Percentiles rank a stretch among this genome's conserved stretches.
Conservation (phyloP, 768 basidiomycete genomes). For the Postia placenta region DNA sequence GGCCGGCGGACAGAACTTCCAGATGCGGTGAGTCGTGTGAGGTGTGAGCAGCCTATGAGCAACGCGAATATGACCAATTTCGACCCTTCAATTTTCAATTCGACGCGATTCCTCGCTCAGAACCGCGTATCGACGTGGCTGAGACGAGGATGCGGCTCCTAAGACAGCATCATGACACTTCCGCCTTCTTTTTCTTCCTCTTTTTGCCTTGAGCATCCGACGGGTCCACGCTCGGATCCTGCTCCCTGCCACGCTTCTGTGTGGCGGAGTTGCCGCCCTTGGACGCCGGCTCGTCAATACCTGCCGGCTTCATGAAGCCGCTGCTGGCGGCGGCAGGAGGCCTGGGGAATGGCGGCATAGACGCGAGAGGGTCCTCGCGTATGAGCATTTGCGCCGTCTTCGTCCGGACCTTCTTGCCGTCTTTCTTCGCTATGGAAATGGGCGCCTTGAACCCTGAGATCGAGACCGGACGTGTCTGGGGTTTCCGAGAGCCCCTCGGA, state of each 20-base stretch:
- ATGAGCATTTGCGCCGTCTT: conserved; percentile 21
- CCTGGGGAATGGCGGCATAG: neutral
- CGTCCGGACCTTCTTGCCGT: conserved; percentile 12
- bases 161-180: conserved; percentile 5
- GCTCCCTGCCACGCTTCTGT: conserved; percentile 11
- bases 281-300: conserved; percentile 40
- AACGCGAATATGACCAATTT: too few species aligned
- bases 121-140: too few species aligned
- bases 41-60: too few species aligned
- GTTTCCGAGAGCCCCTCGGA: neutral
- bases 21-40: too few species aligned
- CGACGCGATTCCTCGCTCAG: too few species aligned
- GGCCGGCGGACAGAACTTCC: too few species aligned
- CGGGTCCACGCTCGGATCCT: conserved; percentile 1
- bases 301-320: conserved; percentile 49
- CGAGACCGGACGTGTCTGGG: conserved; percentile 10
- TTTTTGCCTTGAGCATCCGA: conserved; percentile 10
- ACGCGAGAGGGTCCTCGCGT: conserved; percentile 10
- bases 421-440: conserved; percentile 8
- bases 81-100: too few species aligned
- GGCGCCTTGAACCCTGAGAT: conserved; percentile 23
- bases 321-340: neutral
- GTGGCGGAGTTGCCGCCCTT: neutral
- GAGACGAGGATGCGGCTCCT: too few species aligned
- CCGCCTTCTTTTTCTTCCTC: conserved; percentile 15